Evolutionary conservation across 1,284 basidiomycete genomes (phyloP), one percentile per base, ranked within the genome.

Genomic region (Ceraceosorus bombacis): DNA sequence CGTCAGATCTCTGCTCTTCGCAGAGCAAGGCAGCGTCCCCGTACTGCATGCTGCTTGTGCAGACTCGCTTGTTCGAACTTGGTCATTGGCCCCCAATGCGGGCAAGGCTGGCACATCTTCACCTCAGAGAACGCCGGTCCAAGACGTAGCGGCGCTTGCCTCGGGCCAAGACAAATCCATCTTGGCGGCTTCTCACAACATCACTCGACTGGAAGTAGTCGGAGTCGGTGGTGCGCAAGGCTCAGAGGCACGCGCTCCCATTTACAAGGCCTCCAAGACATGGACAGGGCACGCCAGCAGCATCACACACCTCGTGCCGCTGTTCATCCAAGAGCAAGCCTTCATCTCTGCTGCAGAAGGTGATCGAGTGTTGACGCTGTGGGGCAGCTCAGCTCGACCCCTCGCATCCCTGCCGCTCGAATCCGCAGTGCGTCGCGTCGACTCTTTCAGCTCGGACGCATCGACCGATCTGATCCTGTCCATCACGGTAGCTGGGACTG

Each of bases 261-360:
- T 4, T 27, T 27, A 27, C 27, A 27, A 27, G 27, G 27, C 27
- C 27, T 27, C 27, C 27, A 13, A 15, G n/a, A 15, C n/a, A 5
- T 54, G n/a, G n/a, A 53, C 64, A 63, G 37, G 58, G 49, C 50
- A 64, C 59, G 64, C 53, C 37, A 40, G 41, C 43, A 41, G 10
- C 58, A 12, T 76, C 58, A 70, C 69, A n/a, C 72, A 71, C 41
- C 58, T 72, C 15, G 64, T 60, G 36, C 73, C 70, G 69, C 53
- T 70, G 50, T 59, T 54, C 49, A 64, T 63, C 53, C 54, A 60
- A 48, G 60, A 62, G 6, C 79, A 27, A 81, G 82, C 73, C 6
- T 88, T 90, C 76, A 78, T 87, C 49, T 87, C 88, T 5, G 82
- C 83, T 17, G 88, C 88, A 5, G 85, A 88, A 69, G 83, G 82